These are phyloP conservation scores for Eremothecium cymbalariae DNA, from an alignment of 1,139 yeast species.

Conservation along the genomic window DNA sequence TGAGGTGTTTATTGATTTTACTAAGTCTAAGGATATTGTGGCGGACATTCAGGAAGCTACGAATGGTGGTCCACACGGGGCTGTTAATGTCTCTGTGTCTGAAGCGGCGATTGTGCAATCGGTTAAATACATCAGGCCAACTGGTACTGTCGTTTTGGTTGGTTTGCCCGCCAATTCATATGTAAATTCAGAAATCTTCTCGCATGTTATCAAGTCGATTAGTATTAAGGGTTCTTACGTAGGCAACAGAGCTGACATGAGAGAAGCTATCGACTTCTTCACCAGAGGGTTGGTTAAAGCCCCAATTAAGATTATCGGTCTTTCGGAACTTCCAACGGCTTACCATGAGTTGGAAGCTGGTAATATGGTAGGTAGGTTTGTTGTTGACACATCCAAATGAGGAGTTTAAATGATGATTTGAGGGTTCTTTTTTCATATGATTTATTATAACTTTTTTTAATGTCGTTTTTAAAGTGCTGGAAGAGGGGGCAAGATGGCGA, in stretches of 20 bases:
- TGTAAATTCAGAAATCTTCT: constrained; percentile 47
- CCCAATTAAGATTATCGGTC: constrained; percentile 53
- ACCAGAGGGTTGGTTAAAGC: constrained; percentile 53
- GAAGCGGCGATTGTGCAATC: constrained; percentile 51
- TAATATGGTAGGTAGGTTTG: constrained; percentile 56
- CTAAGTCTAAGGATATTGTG: constrained; percentile 43
- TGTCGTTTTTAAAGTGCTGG: too few species aligned
- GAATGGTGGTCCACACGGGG: constrained; percentile 58
- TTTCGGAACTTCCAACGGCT: constrained; percentile 47
- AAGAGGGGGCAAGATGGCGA: too few species aligned
- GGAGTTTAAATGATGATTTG: neutral
- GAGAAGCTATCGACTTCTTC: constrained; percentile 62
- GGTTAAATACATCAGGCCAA: constrained; percentile 47
- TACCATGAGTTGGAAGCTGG: constrained; percentile 54
- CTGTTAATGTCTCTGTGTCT: constrained; percentile 53
- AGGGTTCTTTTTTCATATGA: neutral
- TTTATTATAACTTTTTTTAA: neutral
- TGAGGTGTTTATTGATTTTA: constrained; percentile 50
- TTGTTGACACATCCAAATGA: constrained; percentile 50
- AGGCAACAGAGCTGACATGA: constrained; percentile 65
- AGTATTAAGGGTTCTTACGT: constrained; percentile 57
- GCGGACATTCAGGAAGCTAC: constrained; percentile 43
- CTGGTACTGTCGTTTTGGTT: constrained; percentile 54
- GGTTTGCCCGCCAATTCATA: constrained; percentile 59
- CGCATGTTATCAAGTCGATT: constrained; percentile 49